Conservation (phyloP, 2,329 filamentous ascomycete species). For the Lasiodiplodia citricola region DNA sequence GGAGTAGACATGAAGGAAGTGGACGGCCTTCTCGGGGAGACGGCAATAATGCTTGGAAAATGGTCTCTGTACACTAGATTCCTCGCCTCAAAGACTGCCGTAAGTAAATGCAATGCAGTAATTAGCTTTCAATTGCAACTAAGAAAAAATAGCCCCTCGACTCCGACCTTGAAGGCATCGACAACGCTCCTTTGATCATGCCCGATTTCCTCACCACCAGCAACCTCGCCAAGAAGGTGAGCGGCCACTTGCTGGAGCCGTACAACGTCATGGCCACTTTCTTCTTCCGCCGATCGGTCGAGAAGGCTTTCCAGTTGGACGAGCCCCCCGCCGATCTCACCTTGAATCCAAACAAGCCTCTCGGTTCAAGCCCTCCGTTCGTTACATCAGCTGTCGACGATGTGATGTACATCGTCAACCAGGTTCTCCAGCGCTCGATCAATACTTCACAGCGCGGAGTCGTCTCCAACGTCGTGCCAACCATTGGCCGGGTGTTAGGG, state of each 20-base stretch:
- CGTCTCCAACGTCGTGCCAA: constrained; percentile 77
- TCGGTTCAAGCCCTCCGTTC: constrained; percentile 81
- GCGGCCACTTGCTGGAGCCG: constrained; percentile 73
- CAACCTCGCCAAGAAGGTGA: constrained; percentile 78
- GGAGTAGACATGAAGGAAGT: constrained; percentile 96
- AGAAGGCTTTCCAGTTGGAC: constrained; percentile 96
- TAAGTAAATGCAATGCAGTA: constrained; percentile 51
- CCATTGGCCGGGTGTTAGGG: constrained; percentile 78
- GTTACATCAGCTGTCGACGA: constrained; percentile 97
- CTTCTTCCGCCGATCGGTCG: constrained; percentile 94
- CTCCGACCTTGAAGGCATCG: constrained; percentile 57
- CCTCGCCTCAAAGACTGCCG: constrained; percentile 81
- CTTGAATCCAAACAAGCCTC: constrained; percentile 71
- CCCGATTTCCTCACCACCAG: constrained; percentile 80
- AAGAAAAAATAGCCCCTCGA: constrained; percentile 34
- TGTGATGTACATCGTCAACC: constrained; percentile 98
- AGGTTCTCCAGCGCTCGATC: constrained; percentile 83
- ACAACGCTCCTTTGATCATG: constrained; percentile 64
- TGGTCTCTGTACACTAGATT: constrained; percentile 95
- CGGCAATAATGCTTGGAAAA: constrained; percentile 86
- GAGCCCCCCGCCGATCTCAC: constrained; percentile 82
- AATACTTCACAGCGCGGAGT: constrained; percentile 84
- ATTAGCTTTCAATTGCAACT: constrained; percentile 23
- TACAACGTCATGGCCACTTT: constrained; percentile 95
- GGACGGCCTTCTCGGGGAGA: constrained; percentile 84